A percentile compares a stretch with the other conserved stretches of the same genome.
These are phyloP conservation scores for Kwoniella sp. DNA, from an alignment of 768 basidiomycete species.

Conservation along the genomic window DNA sequence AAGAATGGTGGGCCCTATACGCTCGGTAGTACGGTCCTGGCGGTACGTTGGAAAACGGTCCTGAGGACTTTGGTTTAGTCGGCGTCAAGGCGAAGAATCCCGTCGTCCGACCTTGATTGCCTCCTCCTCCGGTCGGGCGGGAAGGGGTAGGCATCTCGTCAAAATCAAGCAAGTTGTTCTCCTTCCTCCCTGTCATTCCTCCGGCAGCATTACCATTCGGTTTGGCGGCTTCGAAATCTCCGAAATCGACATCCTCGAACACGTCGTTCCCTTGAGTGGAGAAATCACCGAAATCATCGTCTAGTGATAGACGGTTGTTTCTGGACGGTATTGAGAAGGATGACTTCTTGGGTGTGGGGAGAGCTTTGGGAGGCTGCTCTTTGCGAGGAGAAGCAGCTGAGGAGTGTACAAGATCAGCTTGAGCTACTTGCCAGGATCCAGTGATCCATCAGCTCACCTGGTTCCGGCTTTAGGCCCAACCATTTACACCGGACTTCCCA, in stretches of 20 bases:
- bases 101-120: slow-evolving; percentile 32
- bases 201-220: slow-evolving; percentile 19
- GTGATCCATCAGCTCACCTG: slow-evolving; percentile 3
- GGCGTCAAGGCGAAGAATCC: slow-evolving; percentile 55
- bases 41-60: slow-evolving; percentile 4
- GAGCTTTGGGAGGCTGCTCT: slow-evolving; percentile 55
- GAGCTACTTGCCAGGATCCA: neutral
- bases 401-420: slow-evolving; percentile 9
- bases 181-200: slow-evolving; percentile 16
- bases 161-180: slow-evolving; percentile 54
- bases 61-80: slow-evolving; percentile 6
- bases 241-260: slow-evolving; percentile 56
- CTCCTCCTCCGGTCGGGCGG: slow-evolving; percentile 28
- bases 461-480: slow-evolving; percentile 58
- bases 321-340: slow-evolving; percentile 63
- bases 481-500: slow-evolving; percentile 77
- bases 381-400: slow-evolving; percentile 17
- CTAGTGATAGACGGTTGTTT: slow-evolving; percentile 53
- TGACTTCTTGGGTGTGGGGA: slow-evolving; percentile 60
- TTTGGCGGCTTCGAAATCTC: slow-evolving; percentile 50
- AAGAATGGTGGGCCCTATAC: slow-evolving; percentile 58
- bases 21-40: slow-evolving; percentile 34
- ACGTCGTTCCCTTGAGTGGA: slow-evolving; percentile 59
- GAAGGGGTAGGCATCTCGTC: slow-evolving; percentile 55
- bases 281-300: slow-evolving; percentile 91